These are phyloP conservation scores for Seiridium unicorne DNA, from an alignment of 2,329 filamentous ascomycete species.

Conservation along the genomic window DNA sequence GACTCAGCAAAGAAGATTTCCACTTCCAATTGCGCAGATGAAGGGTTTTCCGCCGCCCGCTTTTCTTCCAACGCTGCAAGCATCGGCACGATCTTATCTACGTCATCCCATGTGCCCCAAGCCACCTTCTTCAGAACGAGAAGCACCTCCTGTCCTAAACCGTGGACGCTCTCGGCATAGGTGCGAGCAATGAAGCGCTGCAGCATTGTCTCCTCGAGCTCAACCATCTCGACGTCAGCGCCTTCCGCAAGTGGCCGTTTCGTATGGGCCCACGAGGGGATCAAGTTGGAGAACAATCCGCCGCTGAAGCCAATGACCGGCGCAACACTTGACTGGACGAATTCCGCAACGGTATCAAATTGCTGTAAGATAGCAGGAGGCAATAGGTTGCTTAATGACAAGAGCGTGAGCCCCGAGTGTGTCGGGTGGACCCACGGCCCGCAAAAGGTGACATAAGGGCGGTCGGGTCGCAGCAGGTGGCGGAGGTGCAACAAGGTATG, in stretches of 20 bases:
- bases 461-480: constrained; percentile 18
- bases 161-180: constrained; percentile 11
- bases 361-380: constrained; percentile 15
- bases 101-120: constrained; percentile 18
- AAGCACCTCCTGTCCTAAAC: constrained; percentile 16
- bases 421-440: constrained; percentile 19
- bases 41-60: neutral
- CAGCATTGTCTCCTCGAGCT: constrained; percentile 12
- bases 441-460: constrained; percentile 15
- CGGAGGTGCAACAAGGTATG: constrained; percentile 20
- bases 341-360: constrained; percentile 11
- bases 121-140: constrained; percentile 17
- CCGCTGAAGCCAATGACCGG: constrained; percentile 14
- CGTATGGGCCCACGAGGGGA: neutral
- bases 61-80: constrained; percentile 14
- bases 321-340: constrained; percentile 7
- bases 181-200: constrained; percentile 8
- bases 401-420: constrained; percentile 13
- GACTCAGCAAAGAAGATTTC: constrained; percentile 19
- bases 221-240: constrained; percentile 11
- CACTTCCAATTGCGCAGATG: constrained; percentile 10
- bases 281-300: constrained; percentile 9
- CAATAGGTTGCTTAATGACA: constrained; percentile 12
- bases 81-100: constrained; percentile 17
- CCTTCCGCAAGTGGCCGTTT: constrained; percentile 7